A percentile compares a stretch with the other conserved stretches of the same genome.
Conservation (phyloP, 768 basidiomycete genomes). For the Trametes maxima region DNA sequence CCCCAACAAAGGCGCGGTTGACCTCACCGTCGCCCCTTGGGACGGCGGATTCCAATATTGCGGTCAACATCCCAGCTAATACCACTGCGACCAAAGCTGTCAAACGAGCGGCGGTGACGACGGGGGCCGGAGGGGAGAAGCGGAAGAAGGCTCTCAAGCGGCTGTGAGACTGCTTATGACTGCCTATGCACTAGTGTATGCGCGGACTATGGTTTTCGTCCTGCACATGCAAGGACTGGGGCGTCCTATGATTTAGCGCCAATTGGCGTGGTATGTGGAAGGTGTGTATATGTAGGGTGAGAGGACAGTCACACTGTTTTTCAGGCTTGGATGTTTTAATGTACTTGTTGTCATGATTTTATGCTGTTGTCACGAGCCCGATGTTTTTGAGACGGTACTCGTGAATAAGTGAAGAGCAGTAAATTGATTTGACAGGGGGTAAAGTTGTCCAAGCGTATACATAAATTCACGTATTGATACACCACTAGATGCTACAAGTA, state of each 20-base stretch:
- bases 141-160: conserved; percentile 88
- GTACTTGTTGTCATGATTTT: conserved; percentile 19
- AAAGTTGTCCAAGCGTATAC: background rate
- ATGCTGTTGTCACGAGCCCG: background rate
- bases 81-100: conserved; percentile 58
- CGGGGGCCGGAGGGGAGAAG: conserved; percentile 67
- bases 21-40: conserved; percentile 69
- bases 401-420: background rate
- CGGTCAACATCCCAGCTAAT: conserved; percentile 32
- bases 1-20: conserved; percentile 57
- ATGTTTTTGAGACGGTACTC: background rate
- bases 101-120: conserved; percentile 63
- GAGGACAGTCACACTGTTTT: conserved; percentile 6
- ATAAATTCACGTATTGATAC: too few species aligned
- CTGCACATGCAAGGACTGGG: background rate
- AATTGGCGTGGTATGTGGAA: background rate
- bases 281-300: conserved; percentile 7
- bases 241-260: background rate
- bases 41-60: conserved; percentile 71
- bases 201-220: background rate
- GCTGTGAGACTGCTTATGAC: conserved; percentile 43
- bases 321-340: conserved; percentile 9
- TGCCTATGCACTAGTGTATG: background rate
- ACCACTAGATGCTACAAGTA: background rate
- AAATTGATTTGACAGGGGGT: background rate